Percentiles rank a stretch among this genome's conserved stretches.
Evolutionary conservation across 2,329 filamentous ascomycete species (phyloP).

Genomic region (Fusarium musae): DNA sequence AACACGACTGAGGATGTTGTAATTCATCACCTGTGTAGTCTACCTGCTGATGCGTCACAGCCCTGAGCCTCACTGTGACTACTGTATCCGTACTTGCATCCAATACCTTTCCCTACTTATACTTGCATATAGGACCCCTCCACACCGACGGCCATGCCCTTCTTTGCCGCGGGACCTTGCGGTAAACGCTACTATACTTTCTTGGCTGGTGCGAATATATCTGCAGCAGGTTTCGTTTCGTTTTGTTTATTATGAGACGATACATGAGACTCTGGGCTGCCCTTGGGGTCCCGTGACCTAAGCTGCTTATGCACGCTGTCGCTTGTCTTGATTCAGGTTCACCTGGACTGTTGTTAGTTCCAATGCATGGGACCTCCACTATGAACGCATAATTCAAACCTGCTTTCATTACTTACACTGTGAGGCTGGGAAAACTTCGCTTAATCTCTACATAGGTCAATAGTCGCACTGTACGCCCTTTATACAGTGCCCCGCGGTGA

Average conservation of each 20-base stretch:
- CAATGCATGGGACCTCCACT: constrained; percentile 7
- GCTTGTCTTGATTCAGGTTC: constrained; percentile 9
- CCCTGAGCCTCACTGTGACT: constrained; percentile 8
- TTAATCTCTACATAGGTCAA: not conserved
- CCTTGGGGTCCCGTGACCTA: not conserved
- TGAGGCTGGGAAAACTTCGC: constrained; percentile 24
- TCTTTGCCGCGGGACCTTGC: not conserved
- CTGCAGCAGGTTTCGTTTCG: not conserved
- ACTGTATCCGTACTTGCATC: not conserved
- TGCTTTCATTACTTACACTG: not conserved
- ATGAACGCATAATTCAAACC: constrained; percentile 17
- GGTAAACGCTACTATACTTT: not conserved
- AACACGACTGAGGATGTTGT: not conserved
- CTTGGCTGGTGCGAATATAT: not conserved
- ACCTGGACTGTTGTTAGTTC: not conserved
- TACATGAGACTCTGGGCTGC: not conserved
- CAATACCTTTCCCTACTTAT: not conserved
- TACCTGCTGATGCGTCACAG: constrained; percentile 6
- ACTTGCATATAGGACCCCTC: constrained; percentile 9
- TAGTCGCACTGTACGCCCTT: constrained; percentile 19
- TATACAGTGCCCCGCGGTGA: constrained; percentile 26
- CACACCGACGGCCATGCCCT: constrained; percentile 18
- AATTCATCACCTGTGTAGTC: constrained; percentile 11
- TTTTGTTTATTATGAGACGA: not conserved
- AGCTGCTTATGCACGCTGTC: not conserved